Conservation (phyloP, 371 early-diverging fungal species). For the Mortierella sp. region DNA sequence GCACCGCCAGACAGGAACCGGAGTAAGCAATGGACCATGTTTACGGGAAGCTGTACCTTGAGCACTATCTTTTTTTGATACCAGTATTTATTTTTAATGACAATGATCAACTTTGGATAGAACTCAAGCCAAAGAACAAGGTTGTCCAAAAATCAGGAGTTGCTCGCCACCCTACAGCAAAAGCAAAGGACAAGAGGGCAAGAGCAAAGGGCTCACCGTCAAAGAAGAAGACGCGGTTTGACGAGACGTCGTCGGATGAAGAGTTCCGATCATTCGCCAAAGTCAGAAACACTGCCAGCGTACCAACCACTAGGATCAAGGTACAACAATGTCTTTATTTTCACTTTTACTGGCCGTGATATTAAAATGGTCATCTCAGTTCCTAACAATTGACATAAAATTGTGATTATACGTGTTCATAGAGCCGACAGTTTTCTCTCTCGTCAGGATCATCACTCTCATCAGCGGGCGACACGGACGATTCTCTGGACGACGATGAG, state of each 20-base stretch:
- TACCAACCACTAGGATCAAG: conserved; percentile 56
- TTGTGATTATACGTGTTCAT: conserved; percentile 10
- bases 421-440: conserved; percentile 53
- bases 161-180: conserved; percentile 19
- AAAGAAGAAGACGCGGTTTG: conserved; percentile 52
- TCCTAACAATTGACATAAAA: background rate
- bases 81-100: background rate
- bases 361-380: too few relatives aligned
- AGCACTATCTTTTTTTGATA: background rate
- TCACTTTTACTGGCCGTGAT: too few relatives aligned
- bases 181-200: conserved; percentile 44
- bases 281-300: conserved; percentile 38
- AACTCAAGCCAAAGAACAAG: conserved; percentile 55
- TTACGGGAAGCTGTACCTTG: background rate
- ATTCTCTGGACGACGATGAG: conserved; percentile 42
- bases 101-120: background rate
- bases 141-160: conserved; percentile 33
- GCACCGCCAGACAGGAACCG: conserved; percentile 64
- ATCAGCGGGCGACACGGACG: conserved; percentile 54
- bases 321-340: conserved; percentile 32
- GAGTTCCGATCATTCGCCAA: conserved; percentile 55
- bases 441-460: conserved; percentile 56
- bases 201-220: conserved; percentile 39
- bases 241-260: conserved; percentile 57
- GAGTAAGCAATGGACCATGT: conserved; percentile 19